Percentiles rank a stretch among this genome's conserved stretches.
phyloP scores from a whole-genome alignment of 129 eudicot species.

The Pseudognaphalium luteoalbum region DNA sequence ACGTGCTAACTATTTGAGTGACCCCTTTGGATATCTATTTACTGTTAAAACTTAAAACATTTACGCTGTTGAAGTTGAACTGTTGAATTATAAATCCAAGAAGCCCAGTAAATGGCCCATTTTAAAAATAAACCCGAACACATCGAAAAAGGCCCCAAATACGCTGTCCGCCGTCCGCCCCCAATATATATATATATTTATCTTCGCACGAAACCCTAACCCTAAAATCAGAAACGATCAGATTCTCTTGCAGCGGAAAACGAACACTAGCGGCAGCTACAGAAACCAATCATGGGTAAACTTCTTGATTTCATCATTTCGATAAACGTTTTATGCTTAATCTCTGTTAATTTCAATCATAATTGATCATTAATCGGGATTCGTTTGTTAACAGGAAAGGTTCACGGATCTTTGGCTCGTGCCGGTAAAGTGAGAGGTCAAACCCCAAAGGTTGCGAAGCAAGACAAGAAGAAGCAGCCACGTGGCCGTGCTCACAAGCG shows the following conservation, averaged over 20 bases:
- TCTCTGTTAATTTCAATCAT: not conserved
- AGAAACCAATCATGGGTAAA: constrained; percentile 21
- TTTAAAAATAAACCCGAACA: not conserved
- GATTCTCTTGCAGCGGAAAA: constrained; percentile 18
- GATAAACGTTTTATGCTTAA: not conserved
- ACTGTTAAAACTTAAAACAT: too few relatives aligned
- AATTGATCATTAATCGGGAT: too few relatives aligned
- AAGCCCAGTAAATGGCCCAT: not conserved
- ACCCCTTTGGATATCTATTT: too few relatives aligned
- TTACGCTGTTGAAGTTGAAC: too few relatives aligned
- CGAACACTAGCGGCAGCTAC: constrained; percentile 3
- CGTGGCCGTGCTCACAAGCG: constrained; percentile 69
- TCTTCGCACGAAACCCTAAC: constrained; percentile 15
- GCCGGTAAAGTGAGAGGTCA: constrained; percentile 67
- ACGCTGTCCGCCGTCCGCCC: not conserved
- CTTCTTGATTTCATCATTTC: not conserved
- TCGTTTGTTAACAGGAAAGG: constrained; percentile 41
- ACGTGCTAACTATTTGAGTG: too few relatives aligned
- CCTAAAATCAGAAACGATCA: constrained; percentile 4
- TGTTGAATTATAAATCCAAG: too few relatives aligned
- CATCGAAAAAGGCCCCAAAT: constrained; percentile 15
- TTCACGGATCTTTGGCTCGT: constrained; percentile 61
- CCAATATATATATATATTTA: constrained; percentile 2
- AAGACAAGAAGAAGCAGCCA: constrained; percentile 69
- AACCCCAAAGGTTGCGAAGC: constrained; percentile 65